Evolutionary conservation across 2,329 filamentous ascomycete genomes (phyloP).

Genomic region (Sarocladium brachiariae): DNA sequence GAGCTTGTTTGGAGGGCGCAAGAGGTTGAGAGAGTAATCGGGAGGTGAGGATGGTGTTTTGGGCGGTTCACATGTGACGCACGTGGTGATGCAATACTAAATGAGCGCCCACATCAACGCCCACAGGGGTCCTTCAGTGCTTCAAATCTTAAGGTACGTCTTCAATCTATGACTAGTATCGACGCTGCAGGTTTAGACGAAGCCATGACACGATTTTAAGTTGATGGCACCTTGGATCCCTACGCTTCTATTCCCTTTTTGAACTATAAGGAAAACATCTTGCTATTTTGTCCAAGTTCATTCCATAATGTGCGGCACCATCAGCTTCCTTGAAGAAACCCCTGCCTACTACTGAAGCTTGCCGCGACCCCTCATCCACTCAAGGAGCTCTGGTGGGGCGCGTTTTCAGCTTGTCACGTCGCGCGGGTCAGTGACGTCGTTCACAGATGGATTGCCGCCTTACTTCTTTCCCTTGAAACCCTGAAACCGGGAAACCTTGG

Average conservation of each 20-base stretch:
- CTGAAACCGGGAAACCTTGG: not conserved
- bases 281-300: too few species aligned
- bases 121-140: not conserved
- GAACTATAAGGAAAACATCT: too few species aligned
- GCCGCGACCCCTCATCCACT: not conserved
- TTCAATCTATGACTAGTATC: too few species aligned
- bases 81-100: slow-evolving; percentile 7
- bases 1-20: too few species aligned
- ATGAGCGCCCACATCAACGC: not conserved
- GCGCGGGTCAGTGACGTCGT: slow-evolving; percentile 4
- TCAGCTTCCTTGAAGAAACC: too few species aligned
- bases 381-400: slow-evolving; percentile 1
- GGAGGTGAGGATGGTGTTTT: not conserved
- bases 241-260: too few species aligned
- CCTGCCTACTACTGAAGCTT: not conserved
- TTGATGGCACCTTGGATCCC: too few species aligned
- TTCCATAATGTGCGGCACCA: too few species aligned
- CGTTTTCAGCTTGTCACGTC: slow-evolving; percentile 1
- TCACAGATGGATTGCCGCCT: not conserved
- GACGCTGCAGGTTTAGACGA: too few species aligned
- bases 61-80: slow-evolving; percentile 1
- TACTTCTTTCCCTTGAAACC: not conserved
- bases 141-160: not conserved
- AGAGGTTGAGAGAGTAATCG: not conserved
- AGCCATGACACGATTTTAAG: too few species aligned